Conservation (phyloP, 1,284 basidiomycete species). For the Fomitopsis palustris region DNA sequence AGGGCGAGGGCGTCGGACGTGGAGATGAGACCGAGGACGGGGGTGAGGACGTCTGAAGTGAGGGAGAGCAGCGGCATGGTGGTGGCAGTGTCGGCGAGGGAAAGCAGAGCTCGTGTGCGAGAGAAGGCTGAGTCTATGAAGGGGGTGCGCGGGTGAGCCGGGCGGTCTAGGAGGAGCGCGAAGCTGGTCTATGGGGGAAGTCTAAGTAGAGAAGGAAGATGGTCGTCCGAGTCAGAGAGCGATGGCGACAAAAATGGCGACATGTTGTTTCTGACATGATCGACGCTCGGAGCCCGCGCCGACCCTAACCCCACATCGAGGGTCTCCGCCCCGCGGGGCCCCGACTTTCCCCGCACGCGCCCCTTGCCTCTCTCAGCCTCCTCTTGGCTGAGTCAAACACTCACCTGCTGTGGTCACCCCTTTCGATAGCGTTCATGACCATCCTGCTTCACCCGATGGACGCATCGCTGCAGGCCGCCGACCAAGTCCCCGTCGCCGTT, state of each 20-base stretch:
- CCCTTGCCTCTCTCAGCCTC: background rate
- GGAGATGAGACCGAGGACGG: conserved; percentile 13
- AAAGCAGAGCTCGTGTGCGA: background rate
- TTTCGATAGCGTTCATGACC: background rate
- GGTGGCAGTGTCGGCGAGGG: background rate
- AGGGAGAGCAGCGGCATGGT: conserved; percentile 10
- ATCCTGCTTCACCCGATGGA: background rate
- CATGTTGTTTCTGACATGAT: background rate
- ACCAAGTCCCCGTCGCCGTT: background rate
- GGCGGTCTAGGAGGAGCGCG: background rate
- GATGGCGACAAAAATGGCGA: background rate
- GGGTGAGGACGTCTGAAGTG: conserved; percentile 18
- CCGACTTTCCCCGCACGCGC: background rate
- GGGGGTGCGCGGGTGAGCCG: background rate
- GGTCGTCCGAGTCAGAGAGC: background rate
- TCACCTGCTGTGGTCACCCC: no score
- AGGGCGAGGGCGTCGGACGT: conserved; percentile 15
- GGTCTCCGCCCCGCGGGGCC: background rate
- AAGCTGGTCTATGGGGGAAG: no score
- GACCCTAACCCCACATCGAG: background rate
- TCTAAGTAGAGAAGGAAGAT: background rate
- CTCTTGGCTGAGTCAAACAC: no score
- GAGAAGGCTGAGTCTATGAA: no score
- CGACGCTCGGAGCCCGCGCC: background rate
- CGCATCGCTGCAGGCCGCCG: background rate